Evolutionary conservation across 768 basidiomycete species (phyloP), one percentile per base, ranked within the genome.

Genomic region (Gautieria morchelliformis): DNA sequence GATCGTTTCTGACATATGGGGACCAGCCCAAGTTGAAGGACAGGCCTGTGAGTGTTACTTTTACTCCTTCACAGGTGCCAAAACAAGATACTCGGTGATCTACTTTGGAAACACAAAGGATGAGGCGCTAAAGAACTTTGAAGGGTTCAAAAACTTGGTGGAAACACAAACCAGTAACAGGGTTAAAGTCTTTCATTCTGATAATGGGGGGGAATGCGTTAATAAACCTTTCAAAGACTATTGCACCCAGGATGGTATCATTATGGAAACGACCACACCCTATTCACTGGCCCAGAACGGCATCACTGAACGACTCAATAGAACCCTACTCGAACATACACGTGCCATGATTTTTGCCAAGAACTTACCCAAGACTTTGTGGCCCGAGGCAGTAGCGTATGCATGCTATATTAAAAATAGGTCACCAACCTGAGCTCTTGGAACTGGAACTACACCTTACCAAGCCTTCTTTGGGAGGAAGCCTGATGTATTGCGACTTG

Each of bases 281-380:
- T 73, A 75, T 32, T 69, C 70, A 6, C 71, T 70, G 0, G 61
- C 68, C 0, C 71, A 75, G 30, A 76, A 75, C 56, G 70, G 68
- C 65, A 2, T 61, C n/a, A 58, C 32, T n/a, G 56, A 58, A 45
- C 20, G 56, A 0, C 12, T 35, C 3, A 50, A 51, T 5, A 46
- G 32, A 14, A 50, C 47, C 5, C 35, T 58, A 20, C 27, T 50
- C 3, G 48, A 58, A 17, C 11, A 1, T 19, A 27, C 22, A 4
- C 33, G 24, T 3, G 27, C 46, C 1, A 58, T 50, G 56, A 27
- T 50, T 27, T 50, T 33, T 19, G 46, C 50, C 11, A 19, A 30
- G 14, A 35, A 51, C 22, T 39, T 37, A 3, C 48, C 48, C 1
- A 10, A 20, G 14, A 11, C 19, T 3, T 32, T 58, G 4, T 58